A percentile compares a stretch with the other conserved stretches of the same genome.
phyloP scores from a whole-genome alignment of 331 rosid genomes.

The Pyracantha coccinea region DNA sequence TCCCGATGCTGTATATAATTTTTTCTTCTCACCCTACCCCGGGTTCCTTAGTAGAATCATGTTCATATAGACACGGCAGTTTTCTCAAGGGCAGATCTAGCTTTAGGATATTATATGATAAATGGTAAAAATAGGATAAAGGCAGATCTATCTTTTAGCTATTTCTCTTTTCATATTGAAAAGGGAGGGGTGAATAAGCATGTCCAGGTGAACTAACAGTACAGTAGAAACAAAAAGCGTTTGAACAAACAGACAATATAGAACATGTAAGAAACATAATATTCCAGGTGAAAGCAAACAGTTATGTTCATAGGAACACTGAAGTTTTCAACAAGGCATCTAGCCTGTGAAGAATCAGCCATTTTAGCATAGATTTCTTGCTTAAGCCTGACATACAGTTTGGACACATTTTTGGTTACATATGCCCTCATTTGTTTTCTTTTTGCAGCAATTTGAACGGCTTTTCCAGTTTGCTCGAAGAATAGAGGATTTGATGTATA shows the following conservation, averaged over 20 bases:
- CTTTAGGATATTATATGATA: not conserved
- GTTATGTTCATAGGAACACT: not conserved
- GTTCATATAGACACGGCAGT: not conserved
- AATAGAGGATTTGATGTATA: slow-evolving; percentile 83
- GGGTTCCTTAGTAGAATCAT: not conserved
- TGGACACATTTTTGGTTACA: not conserved
- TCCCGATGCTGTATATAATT: not conserved
- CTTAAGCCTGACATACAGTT: too few relatives aligned
- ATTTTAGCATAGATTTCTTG: not conserved
- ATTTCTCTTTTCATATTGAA: not conserved
- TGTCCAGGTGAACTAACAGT: not conserved
- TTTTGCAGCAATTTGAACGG: slow-evolving; percentile 86
- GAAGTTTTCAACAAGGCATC: not conserved
- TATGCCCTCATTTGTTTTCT: slow-evolving; percentile 12
- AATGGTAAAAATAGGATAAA: too few relatives aligned
- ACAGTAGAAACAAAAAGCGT: not conserved
- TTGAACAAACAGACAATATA: not conserved
- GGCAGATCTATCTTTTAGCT: not conserved
- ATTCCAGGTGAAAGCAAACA: not conserved
- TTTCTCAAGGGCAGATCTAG: not conserved
- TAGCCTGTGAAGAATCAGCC: not conserved
- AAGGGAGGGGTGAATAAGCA: not conserved
- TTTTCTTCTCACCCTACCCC: not conserved
- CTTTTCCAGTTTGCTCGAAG: slow-evolving; percentile 88
- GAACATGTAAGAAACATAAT: not conserved